Conservation (phyloP, 495 filamentous ascomycete genomes). For the Tuber umbilicatum region DNA sequence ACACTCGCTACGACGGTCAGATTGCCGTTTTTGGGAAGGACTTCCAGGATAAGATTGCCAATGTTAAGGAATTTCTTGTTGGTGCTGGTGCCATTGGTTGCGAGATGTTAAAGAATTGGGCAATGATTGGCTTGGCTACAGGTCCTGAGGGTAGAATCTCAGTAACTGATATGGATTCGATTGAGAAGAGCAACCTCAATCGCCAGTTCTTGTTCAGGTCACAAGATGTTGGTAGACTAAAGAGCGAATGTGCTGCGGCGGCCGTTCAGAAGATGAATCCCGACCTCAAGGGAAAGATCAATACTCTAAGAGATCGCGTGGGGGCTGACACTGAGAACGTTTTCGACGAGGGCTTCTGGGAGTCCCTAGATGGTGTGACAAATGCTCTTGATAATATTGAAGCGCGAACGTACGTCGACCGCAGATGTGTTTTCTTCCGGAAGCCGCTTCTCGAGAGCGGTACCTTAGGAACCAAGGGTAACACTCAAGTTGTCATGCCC, state of each 20-base stretch:
- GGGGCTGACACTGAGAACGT: conserved; percentile 87
- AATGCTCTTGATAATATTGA: conserved; percentile 98
- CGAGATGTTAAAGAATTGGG: conserved; percentile 99
- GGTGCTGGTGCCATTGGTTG: conserved; percentile 97
- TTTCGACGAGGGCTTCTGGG: conserved; percentile 95
- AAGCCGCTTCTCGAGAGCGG: conserved; percentile 95
- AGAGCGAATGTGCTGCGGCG: conserved; percentile 89
- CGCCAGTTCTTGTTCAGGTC: conserved; percentile 93
- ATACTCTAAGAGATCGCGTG: conserved; percentile 78
- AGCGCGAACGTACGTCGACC: conserved; percentile 92
- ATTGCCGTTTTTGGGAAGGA: conserved; percentile 93
- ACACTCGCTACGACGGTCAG: conserved; percentile 88
- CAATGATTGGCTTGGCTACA: conserved; percentile 90
- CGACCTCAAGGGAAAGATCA: conserved; percentile 76
- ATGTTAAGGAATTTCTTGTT: conserved; percentile 85
- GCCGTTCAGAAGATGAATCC: conserved; percentile 94
- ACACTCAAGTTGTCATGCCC: conserved; percentile 91
- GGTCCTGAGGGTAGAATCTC: conserved; percentile 82
- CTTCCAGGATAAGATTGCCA: conserved; percentile 86
- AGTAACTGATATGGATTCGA: conserved; percentile 96
- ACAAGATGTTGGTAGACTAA: conserved; percentile 90
- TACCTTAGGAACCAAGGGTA: conserved; percentile 96
- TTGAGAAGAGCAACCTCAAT: conserved; percentile 98
- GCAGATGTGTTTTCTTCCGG: conserved; percentile 96
- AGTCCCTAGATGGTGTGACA: conserved; percentile 79